Evolutionary conservation across 495 filamentous ascomycete genomes (phyloP).

Genomic region (Neurospora sp.): DNA sequence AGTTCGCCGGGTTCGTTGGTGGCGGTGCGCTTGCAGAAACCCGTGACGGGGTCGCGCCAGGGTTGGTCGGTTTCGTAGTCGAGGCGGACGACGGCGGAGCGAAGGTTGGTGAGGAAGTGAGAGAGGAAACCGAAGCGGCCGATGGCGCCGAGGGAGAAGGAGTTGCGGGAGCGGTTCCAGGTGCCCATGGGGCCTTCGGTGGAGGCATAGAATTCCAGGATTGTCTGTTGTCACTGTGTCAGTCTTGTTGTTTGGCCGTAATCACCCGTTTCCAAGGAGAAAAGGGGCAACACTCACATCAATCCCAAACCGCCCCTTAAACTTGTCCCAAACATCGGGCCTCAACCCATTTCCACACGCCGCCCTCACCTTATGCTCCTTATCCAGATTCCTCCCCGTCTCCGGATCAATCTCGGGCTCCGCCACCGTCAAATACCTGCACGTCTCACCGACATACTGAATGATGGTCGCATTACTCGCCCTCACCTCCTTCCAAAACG

Average conservation of each 20-base stretch:
- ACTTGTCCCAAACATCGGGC: conserved; percentile 80
- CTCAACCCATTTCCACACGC: conserved; percentile 88
- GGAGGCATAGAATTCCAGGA: conserved; percentile 83
- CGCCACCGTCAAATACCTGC: conserved; percentile 74
- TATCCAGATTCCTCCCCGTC: conserved; percentile 66
- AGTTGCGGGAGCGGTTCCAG: conserved; percentile 68
- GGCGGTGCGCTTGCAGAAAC: conserved; percentile 55
- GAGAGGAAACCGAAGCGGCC: conserved; percentile 62
- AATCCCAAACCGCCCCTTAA: conserved; percentile 81
- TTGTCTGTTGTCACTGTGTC: conserved; percentile 20
- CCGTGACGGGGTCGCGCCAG: conserved; percentile 59
- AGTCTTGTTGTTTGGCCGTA: too few relatives aligned
- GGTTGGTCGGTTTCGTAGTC: conserved; percentile 63
- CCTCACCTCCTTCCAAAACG: conserved; percentile 73
- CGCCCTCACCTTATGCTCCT: conserved; percentile 59
- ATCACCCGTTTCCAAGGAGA: too few relatives aligned
- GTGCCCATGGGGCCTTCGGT: conserved; percentile 66
- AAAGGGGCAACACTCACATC: conserved; percentile 15
- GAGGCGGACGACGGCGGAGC: conserved; percentile 53
- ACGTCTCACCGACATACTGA: conserved; percentile 93
- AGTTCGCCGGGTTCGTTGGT: conserved; percentile 67
- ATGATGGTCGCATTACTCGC: conserved; percentile 65
- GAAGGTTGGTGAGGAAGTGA: conserved; percentile 36
- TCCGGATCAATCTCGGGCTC: conserved; percentile 53
- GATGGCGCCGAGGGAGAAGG: conserved; percentile 67